Evolutionary conservation across 2,329 filamentous ascomycete genomes (phyloP).

Genomic region (Exserohilum rostratum): DNA sequence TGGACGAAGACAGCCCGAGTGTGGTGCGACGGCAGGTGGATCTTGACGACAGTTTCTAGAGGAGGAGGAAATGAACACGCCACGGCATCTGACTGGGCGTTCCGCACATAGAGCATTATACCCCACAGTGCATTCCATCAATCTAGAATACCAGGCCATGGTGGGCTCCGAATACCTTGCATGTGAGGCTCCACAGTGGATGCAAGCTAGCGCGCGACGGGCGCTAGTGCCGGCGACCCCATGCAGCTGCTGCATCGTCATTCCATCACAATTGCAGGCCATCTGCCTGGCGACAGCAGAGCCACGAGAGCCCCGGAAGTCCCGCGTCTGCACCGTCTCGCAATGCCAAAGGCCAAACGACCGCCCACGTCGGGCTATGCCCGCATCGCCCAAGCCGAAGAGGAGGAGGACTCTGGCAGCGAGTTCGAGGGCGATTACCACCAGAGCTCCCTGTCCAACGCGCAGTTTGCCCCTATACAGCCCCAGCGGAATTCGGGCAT

Average conservation of each 20-base stretch:
- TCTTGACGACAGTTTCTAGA: slow-evolving; percentile 56
- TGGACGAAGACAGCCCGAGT: slow-evolving; percentile 56
- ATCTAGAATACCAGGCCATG: slow-evolving; percentile 10
- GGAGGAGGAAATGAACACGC: not conserved
- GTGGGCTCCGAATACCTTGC: slow-evolving; percentile 4
- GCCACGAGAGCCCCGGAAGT: slow-evolving; percentile 9
- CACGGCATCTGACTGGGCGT: not conserved
- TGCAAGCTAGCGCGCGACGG: slow-evolving; percentile 3
- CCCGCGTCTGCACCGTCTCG: slow-evolving; percentile 1
- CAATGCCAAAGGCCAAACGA: slow-evolving; percentile 44
- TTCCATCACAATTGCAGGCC: slow-evolving; percentile 27
- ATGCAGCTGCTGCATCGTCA: slow-evolving; percentile 34
- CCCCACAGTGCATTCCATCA: slow-evolving; percentile 11
- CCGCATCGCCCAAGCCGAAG: slow-evolving; percentile 59
- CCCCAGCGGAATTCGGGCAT: slow-evolving; percentile 52
- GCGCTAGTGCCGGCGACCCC: slow-evolving; percentile 22
- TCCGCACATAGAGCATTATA: slow-evolving; percentile 5
- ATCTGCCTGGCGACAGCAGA: slow-evolving; percentile 14
- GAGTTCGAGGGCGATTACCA: slow-evolving; percentile 50
- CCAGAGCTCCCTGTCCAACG: slow-evolving; percentile 45
- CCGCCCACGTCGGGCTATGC: slow-evolving; percentile 58
- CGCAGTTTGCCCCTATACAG: slow-evolving; percentile 57
- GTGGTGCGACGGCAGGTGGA: slow-evolving; percentile 54
- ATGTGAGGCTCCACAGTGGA: slow-evolving; percentile 15
- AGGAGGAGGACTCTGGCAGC: slow-evolving; percentile 53